phyloP scores from a whole-genome alignment of 495 filamentous ascomycete genomes.

The Podospora pseudoanserina region DNA sequence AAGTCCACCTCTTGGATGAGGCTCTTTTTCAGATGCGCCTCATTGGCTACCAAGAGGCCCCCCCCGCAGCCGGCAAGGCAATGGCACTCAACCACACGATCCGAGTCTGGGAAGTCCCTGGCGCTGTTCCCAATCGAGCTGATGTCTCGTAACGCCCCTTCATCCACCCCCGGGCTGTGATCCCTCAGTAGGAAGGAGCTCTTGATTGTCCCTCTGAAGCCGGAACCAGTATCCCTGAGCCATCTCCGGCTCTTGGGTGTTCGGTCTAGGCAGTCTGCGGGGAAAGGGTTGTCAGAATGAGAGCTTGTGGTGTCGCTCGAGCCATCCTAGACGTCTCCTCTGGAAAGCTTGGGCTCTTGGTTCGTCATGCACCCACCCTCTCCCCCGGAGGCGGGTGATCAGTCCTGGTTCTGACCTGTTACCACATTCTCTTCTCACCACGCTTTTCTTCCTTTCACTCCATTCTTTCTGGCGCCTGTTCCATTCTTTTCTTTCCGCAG shows the following conservation, averaged over 20 bases:
- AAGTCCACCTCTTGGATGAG: not conserved
- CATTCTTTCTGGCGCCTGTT: constrained; percentile 11
- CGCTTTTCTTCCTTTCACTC: constrained; percentile 23
- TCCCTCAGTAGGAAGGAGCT: constrained; percentile 15
- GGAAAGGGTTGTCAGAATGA: constrained; percentile 19
- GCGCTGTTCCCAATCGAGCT: constrained; percentile 16
- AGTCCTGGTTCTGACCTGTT: constrained; percentile 24
- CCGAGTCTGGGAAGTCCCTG: constrained; percentile 7
- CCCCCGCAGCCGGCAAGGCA: not conserved
- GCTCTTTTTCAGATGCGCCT: not conserved
- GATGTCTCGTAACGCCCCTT: not conserved
- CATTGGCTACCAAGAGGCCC: not conserved
- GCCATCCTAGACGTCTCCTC: constrained; percentile 22
- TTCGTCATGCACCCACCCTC: constrained; percentile 26
- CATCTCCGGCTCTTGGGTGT: constrained; percentile 25
- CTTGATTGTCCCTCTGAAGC: constrained; percentile 15
- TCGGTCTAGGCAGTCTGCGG: constrained; percentile 16
- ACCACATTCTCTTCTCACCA: constrained; percentile 32
- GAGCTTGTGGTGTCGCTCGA: constrained; percentile 13
- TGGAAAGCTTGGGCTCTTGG: constrained; percentile 21
- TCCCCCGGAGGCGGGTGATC: constrained; percentile 22
- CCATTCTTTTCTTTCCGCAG: constrained; percentile 27
- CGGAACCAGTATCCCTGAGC: constrained; percentile 19
- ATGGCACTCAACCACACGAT: constrained; percentile 1
- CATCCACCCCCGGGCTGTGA: not conserved